A percentile compares a stretch with the other conserved stretches of the same genome.
Conservation (phyloP, 1,284 basidiomycete genomes). For the Ustilago crameri region DNA sequence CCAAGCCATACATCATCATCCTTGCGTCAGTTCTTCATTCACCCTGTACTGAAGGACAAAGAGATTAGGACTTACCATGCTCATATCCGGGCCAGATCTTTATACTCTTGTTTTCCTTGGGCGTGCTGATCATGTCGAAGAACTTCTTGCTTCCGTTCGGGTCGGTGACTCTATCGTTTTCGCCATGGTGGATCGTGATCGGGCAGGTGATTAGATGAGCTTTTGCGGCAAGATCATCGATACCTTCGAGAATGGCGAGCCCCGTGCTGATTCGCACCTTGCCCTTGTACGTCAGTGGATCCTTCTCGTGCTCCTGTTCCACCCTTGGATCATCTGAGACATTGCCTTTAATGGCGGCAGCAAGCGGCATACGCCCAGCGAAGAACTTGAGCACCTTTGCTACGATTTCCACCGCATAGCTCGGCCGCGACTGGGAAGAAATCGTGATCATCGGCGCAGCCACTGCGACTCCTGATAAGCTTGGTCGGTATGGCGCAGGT, state of each 20-base stretch:
- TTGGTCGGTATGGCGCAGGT: slow-evolving; percentile 39
- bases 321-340: slow-evolving; percentile 72
- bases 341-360: slow-evolving; percentile 70
- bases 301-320: slow-evolving; percentile 60
- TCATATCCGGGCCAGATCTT: slow-evolving; percentile 72
- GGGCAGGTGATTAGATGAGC: slow-evolving; percentile 67
- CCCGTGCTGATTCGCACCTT: slow-evolving; percentile 71
- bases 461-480: slow-evolving; percentile 68
- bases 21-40: background rate
- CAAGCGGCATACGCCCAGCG: slow-evolving; percentile 70
- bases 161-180: slow-evolving; percentile 70
- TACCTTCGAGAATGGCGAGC: slow-evolving; percentile 70
- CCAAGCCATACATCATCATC: background rate
- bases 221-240: slow-evolving; percentile 67
- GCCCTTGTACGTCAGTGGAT: slow-evolving; percentile 71
- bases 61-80: slow-evolving; percentile 62
- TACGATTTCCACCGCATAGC: slow-evolving; percentile 67
- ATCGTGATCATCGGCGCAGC: slow-evolving; percentile 71
- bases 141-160: slow-evolving; percentile 69
- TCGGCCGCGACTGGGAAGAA: slow-evolving; percentile 68
- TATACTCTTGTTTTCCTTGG: slow-evolving; percentile 69
- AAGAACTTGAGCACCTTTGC: slow-evolving; percentile 69
- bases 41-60: background rate
- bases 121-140: slow-evolving; percentile 67
- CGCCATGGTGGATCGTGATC: slow-evolving; percentile 71